Evolutionary conservation across 768 basidiomycete genomes (phyloP).

Genomic region (Leccinum truebloodii): DNA sequence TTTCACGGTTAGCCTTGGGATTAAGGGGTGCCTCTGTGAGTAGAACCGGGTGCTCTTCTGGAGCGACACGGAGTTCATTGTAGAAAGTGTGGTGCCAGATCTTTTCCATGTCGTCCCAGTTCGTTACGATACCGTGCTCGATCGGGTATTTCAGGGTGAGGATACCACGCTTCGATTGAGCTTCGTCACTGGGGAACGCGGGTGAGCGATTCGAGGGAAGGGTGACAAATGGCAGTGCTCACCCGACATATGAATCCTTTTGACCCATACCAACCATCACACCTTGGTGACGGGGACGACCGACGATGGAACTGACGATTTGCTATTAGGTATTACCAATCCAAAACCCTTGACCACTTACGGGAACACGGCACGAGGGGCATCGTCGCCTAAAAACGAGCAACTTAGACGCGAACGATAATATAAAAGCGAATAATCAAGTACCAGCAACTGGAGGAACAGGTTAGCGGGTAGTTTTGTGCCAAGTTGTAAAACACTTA

Average conservation of each 20-base stretch:
- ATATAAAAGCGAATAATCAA: neutral
- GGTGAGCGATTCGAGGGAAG: constrained; percentile 17
- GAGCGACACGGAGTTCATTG: constrained; percentile 77
- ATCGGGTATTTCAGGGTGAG: constrained; percentile 92
- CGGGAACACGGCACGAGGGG: constrained; percentile 93
- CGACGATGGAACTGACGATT: constrained; percentile 76
- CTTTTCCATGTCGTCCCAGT: constrained; percentile 99
- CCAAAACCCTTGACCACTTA: constrained; percentile 45
- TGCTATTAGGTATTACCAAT: constrained; percentile 13
- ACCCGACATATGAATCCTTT: constrained; percentile 97
- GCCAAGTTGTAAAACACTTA: constrained; percentile 43
- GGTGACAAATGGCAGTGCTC: constrained; percentile 8
- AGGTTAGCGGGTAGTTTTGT: constrained; percentile 20
- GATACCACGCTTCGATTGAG: constrained; percentile 94
- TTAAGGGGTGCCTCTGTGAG: constrained; percentile 74
- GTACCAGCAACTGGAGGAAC: constrained; percentile 61
- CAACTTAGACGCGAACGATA: constrained; percentile 6
- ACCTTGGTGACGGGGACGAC: constrained; percentile 91
- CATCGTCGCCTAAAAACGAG: constrained; percentile 73
- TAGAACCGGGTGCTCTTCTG: constrained; percentile 73
- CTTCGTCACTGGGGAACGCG: constrained; percentile 67
- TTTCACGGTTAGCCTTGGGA: constrained; percentile 72
- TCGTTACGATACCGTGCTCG: constrained; percentile 93
- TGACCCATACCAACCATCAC: constrained; percentile 98
- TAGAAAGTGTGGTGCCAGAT: constrained; percentile 98